These are phyloP conservation scores for Phytophthora ramorum DNA, from an alignment of 352 stramenopile species.

Conservation along the genomic window DNA sequence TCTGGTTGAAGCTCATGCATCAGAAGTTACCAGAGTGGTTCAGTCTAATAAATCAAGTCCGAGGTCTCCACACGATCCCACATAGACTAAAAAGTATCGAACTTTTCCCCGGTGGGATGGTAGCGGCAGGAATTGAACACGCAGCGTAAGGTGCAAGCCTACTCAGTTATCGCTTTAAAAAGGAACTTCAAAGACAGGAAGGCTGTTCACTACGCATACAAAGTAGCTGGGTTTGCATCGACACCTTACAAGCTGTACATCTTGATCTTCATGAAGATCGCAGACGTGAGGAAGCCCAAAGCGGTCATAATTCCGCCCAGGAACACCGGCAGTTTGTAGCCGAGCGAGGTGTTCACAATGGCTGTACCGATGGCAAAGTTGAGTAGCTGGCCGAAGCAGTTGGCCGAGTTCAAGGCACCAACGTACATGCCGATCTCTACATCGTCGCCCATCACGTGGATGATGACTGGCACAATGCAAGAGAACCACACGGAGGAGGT, in stretches of 20 bases:
- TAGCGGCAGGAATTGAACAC: too few species aligned
- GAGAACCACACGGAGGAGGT: constrained; percentile 37
- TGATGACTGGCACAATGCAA: constrained; percentile 39
- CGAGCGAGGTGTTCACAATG: constrained; percentile 38
- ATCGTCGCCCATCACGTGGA: constrained; percentile 41
- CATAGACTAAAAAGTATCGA: neutral
- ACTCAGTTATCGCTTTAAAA: constrained; percentile 16
- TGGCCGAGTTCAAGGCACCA: constrained; percentile 41
- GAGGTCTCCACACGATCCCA: neutral
- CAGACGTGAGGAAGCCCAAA: constrained; percentile 28
- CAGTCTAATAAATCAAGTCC: constrained; percentile 27
- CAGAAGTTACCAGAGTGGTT: constrained; percentile 11
- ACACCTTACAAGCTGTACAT: constrained; percentile 40
- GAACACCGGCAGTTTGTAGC: constrained; percentile 43
- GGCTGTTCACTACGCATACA: constrained; percentile 26
- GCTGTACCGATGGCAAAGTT: constrained; percentile 37
- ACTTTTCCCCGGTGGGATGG: constrained; percentile 14
- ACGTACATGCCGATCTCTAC: constrained; percentile 44
- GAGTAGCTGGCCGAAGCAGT: constrained; percentile 41
- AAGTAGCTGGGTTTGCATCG: constrained; percentile 5
- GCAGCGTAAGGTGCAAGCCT: constrained; percentile 27
- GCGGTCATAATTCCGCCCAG: constrained; percentile 38
- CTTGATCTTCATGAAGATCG: constrained; percentile 46
- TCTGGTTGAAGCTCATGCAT: constrained; percentile 5
- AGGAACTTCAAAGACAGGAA: too few species aligned